A percentile compares a stretch with the other conserved stretches of the same genome.
phyloP scores from a whole-genome alignment of 495 filamentous ascomycete species.

The Annulohypoxylon maeteangense region DNA sequence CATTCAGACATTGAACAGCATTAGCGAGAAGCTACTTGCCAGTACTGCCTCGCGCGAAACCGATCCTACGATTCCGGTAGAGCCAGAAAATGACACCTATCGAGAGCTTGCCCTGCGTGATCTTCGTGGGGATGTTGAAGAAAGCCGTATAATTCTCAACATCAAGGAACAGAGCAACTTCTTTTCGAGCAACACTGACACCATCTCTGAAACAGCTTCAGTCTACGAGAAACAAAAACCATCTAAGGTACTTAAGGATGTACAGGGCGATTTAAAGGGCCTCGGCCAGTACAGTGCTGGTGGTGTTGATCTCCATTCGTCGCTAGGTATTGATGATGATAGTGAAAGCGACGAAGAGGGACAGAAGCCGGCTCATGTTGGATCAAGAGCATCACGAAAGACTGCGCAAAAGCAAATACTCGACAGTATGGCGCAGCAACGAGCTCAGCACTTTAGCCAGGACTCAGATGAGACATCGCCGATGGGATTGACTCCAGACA shows the following conservation, averaged over 20 bases:
- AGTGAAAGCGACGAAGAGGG: conserved; percentile 74
- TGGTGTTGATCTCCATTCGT: conserved; percentile 66
- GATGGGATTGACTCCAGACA: conserved; percentile 69
- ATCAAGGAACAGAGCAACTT: conserved; percentile 86
- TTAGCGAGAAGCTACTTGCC: conserved; percentile 91
- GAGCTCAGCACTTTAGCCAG: conserved; percentile 62
- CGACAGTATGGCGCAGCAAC: conserved; percentile 60
- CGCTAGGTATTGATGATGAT: conserved; percentile 72
- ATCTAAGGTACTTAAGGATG: conserved; percentile 67
- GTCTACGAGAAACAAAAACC: conserved; percentile 75
- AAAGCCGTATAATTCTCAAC: conserved; percentile 81
- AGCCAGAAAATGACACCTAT: conserved; percentile 79
- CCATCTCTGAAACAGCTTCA: conserved; percentile 64
- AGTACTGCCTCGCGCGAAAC: conserved; percentile 81
- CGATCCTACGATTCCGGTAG: conserved; percentile 66
- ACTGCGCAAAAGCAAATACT: conserved; percentile 68
- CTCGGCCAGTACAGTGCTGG: conserved; percentile 59
- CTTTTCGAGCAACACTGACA: conserved; percentile 71
- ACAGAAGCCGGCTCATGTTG: conserved; percentile 62
- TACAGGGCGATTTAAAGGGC: conserved; percentile 69
- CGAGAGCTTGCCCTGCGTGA: conserved; percentile 81
- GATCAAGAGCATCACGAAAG: conserved; percentile 65
- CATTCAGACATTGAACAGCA: conserved; percentile 82
- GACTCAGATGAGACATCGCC: conserved; percentile 58
- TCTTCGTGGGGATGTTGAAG: conserved; percentile 76